Evolutionary conservation across 805 yeast genomes (phyloP).

Genomic region (Ogataea neopini): DNA sequence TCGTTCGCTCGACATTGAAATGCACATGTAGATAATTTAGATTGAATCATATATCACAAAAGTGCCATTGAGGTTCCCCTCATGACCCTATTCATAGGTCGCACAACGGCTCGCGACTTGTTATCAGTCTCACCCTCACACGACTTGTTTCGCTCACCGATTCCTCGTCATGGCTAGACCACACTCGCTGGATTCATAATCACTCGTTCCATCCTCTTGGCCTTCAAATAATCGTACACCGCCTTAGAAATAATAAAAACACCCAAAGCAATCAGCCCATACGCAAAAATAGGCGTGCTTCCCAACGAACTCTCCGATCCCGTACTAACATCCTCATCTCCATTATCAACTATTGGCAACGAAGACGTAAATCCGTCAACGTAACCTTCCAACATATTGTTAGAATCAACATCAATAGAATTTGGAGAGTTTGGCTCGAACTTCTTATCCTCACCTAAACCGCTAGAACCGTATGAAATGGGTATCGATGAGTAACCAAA

Average conservation of each 20-base stretch:
- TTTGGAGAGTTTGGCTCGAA: conserved; percentile 61
- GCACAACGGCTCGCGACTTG: too few species aligned
- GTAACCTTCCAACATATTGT: conserved; percentile 26
- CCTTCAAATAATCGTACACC: conserved; percentile 67
- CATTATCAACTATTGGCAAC: conserved; percentile 14
- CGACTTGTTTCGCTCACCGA: background rate
- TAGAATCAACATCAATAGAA: conserved; percentile 44
- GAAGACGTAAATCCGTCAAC: conserved; percentile 31
- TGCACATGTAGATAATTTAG: too few species aligned
- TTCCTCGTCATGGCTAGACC: background rate
- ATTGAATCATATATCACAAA: too few species aligned
- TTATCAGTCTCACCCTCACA: too few species aligned
- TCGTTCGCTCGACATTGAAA: too few species aligned
- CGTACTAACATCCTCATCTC: conserved; percentile 3
- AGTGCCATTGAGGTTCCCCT: too few species aligned
- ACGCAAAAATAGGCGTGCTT: conserved; percentile 55
- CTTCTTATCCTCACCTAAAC: conserved; percentile 32
- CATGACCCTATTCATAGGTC: too few species aligned
- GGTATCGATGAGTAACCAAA: conserved; percentile 65
- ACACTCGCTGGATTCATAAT: conserved; percentile 36
- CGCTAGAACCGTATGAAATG: conserved; percentile 31
- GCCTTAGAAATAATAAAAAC: conserved; percentile 64
- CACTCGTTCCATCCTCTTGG: conserved; percentile 71
- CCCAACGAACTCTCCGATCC: conserved; percentile 17
- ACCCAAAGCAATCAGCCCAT: conserved; percentile 68